Percentiles rank a stretch among this genome's conserved stretches.
These are phyloP conservation scores for Coffea humblotiana DNA, from an alignment of 305 asterid genomes.

Conservation along the genomic window DNA sequence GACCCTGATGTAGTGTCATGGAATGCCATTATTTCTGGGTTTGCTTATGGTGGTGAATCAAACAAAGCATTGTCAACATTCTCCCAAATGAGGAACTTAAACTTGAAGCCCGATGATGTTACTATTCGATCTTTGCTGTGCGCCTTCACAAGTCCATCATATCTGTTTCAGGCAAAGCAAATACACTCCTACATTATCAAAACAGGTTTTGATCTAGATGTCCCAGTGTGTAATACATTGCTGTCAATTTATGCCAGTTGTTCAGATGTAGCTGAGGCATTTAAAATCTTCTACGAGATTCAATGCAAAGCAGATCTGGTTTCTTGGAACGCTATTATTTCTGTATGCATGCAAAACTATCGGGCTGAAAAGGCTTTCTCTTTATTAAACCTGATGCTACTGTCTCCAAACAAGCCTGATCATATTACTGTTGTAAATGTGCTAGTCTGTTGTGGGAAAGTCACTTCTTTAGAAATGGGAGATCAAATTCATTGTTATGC, in stretches of 20 bases:
- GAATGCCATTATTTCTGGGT: slow-evolving; percentile 68
- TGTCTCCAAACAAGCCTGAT: slow-evolving; percentile 48
- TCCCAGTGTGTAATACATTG: slow-evolving; percentile 64
- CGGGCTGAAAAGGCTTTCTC: slow-evolving; percentile 47
- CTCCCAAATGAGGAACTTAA: slow-evolving; percentile 57
- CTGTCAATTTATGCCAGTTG: slow-evolving; percentile 72
- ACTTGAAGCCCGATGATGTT: slow-evolving; percentile 51
- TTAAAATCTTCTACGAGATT: slow-evolving; percentile 45
- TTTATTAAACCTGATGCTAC: slow-evolving; percentile 49
- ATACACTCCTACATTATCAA: slow-evolving; percentile 57
- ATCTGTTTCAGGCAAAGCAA: slow-evolving; percentile 58
- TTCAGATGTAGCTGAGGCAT: slow-evolving; percentile 41
- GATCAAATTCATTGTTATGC: slow-evolving; percentile 45
- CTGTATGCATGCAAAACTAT: slow-evolving; percentile 48
- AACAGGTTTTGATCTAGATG: slow-evolving; percentile 40
- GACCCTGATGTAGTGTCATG: slow-evolving; percentile 67
- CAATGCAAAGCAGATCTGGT: slow-evolving; percentile 53
- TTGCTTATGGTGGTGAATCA: slow-evolving; percentile 51
- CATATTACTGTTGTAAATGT: slow-evolving; percentile 46
- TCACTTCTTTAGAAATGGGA: slow-evolving; percentile 56
- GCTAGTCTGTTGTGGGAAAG: slow-evolving; percentile 57
- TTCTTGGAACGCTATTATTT: slow-evolving; percentile 72
- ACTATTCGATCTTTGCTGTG: slow-evolving; percentile 69
- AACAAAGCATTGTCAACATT: slow-evolving; percentile 50
- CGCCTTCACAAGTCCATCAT: slow-evolving; percentile 40